A percentile compares a stretch with the other conserved stretches of the same genome.
These are phyloP conservation scores for Trichoderma gracile DNA, from an alignment of 2,329 filamentous ascomycete species.

Conservation along the genomic window DNA sequence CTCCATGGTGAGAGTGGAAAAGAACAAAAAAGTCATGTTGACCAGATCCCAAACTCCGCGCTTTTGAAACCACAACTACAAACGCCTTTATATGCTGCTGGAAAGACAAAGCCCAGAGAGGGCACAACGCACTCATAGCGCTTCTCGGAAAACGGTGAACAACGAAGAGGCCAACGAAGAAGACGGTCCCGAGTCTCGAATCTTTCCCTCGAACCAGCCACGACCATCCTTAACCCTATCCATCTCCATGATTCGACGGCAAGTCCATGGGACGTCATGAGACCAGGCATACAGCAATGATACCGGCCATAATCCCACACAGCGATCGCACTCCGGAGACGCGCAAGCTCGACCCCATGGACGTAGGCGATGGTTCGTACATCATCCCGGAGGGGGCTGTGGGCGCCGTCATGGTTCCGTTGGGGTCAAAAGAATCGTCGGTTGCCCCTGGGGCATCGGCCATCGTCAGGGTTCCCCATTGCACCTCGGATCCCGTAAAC, in stretches of 20 bases:
- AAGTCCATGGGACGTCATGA: neutral
- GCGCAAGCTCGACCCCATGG: slow-evolving; percentile 10
- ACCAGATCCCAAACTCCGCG: slow-evolving; percentile 4
- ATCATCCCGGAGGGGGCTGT: slow-evolving; percentile 26
- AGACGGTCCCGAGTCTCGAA: neutral
- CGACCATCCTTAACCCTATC: neutral
- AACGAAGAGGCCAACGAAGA: neutral
- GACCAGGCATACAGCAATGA: neutral
- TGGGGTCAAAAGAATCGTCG: slow-evolving; percentile 33
- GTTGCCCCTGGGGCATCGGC: slow-evolving; percentile 40
- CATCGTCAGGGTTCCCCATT: slow-evolving; percentile 49
- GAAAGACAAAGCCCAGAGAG: slow-evolving; percentile 6
- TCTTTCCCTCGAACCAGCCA: neutral
- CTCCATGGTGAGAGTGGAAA: neutral
- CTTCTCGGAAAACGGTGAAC: slow-evolving; percentile 3
- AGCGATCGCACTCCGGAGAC: neutral
- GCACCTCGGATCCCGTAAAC: slow-evolving; percentile 44
- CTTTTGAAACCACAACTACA: neutral
- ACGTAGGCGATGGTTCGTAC: slow-evolving; percentile 22
- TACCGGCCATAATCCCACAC: slow-evolving; percentile 5
- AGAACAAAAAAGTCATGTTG: neutral
- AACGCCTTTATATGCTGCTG: slow-evolving; percentile 21
- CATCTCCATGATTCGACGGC: neutral
- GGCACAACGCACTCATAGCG: slow-evolving; percentile 12
- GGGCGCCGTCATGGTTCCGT: slow-evolving; percentile 29